phyloP scores from a whole-genome alignment of 768 basidiomycete species.

The Pisolithus albus region DNA sequence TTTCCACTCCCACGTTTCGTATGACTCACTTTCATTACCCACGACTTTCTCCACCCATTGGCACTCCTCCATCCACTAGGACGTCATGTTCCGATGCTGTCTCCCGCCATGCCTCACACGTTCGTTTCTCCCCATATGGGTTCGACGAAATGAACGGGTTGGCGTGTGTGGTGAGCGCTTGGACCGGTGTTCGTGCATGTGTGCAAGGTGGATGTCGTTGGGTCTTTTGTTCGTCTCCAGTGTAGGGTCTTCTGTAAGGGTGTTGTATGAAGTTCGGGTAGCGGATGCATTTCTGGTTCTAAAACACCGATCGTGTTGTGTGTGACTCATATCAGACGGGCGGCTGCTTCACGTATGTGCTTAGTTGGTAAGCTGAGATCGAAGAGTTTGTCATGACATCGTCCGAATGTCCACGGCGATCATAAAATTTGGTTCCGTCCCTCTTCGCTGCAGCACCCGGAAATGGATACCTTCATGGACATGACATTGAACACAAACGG shows the following conservation, averaged over 20 bases:
- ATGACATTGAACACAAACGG: too few relatives aligned
- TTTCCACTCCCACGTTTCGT: neutral
- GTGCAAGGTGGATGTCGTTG: neutral
- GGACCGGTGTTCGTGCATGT: slow-evolving; percentile 1
- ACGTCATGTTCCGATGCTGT: slow-evolving; percentile 24
- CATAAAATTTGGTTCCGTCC: too few relatives aligned
- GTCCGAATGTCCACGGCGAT: too few relatives aligned
- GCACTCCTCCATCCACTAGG: slow-evolving; percentile 14
- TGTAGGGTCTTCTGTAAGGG: neutral
- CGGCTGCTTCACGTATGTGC: too few relatives aligned
- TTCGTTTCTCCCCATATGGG: slow-evolving; percentile 43
- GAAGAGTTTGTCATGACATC: too few relatives aligned
- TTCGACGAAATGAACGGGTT: slow-evolving; percentile 36
- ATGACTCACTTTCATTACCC: neutral
- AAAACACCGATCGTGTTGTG: too few relatives aligned
- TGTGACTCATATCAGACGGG: too few relatives aligned
- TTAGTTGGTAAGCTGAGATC: too few relatives aligned
- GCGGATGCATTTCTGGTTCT: neutral
- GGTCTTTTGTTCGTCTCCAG: neutral
- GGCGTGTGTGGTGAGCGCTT: slow-evolving; percentile 43
- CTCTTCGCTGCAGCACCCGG: too few relatives aligned
- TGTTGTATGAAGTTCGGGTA: neutral
- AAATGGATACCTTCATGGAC: too few relatives aligned
- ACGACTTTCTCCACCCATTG: slow-evolving; percentile 3
- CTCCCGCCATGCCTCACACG: slow-evolving; percentile 20